A percentile compares a stretch with the other conserved stretches of the same genome.
Evolutionary conservation across 495 filamentous ascomycete species (phyloP).

Genomic region (Oleoguttula mirabilis): DNA sequence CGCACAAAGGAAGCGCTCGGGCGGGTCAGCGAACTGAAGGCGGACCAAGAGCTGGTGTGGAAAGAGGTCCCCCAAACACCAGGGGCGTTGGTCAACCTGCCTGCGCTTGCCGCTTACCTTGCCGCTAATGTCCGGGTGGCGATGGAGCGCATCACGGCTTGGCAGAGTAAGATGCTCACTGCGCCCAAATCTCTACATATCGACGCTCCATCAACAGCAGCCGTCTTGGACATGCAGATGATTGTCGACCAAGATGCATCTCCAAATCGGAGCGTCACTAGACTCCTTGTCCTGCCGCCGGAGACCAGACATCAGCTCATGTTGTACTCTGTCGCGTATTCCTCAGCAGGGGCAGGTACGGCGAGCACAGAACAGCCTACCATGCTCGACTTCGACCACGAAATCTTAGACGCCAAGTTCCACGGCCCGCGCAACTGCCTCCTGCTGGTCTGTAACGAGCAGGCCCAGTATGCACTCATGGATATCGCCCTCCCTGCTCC

Average conservation of each 20-base stretch:
- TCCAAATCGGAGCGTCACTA: neutral
- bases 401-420: constrained; percentile 6
- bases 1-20: constrained; percentile 10
- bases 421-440: neutral
- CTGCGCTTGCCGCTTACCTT: neutral
- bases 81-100: constrained; percentile 1
- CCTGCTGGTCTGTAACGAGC: neutral
- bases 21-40: neutral
- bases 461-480: constrained; percentile 1
- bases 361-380: neutral
- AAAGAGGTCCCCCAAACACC: neutral
- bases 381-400: neutral
- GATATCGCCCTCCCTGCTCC: constrained; percentile 1
- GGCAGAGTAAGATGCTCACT: constrained; percentile 14
- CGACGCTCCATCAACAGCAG: too few relatives aligned
- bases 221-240: neutral
- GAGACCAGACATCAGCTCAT: neutral
- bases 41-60: neutral
- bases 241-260: neutral
- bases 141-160: constrained; percentile 6
- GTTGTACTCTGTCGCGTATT: neutral
- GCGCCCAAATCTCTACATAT: too few relatives aligned
- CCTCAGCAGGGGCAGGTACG: neutral
- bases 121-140: neutral
- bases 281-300: neutral